Evolutionary conservation across 2,329 filamentous ascomycete genomes (phyloP).

Genomic region (Colletotrichum sp.): DNA sequence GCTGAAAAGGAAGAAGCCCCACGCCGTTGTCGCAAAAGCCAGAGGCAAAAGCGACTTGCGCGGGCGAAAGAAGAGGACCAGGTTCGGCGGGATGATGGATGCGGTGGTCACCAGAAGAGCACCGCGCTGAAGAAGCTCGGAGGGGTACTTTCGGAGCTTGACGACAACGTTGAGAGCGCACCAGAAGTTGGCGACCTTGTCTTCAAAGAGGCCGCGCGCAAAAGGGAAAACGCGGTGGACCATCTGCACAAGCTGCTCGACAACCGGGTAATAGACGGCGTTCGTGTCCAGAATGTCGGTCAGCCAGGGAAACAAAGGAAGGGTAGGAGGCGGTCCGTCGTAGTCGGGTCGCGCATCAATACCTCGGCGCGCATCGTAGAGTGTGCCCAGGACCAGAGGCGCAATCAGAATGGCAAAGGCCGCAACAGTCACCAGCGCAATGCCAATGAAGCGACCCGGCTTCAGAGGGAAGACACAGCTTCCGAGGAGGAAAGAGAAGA

Average conservation of each 20-base stretch:
- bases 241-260: constrained; percentile 82
- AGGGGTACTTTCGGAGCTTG: constrained; percentile 80
- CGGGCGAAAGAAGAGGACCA: constrained; percentile 80
- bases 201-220: constrained; percentile 93
- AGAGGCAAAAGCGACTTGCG: constrained; percentile 78
- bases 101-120: constrained; percentile 77
- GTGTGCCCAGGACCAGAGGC: constrained; percentile 74
- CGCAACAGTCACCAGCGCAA: constrained; percentile 73
- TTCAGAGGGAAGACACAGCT: constrained; percentile 82
- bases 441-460: constrained; percentile 71
- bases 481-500: constrained; percentile 91
- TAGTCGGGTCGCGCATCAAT: constrained; percentile 62
- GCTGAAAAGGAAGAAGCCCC: constrained; percentile 97
- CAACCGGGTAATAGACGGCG: constrained; percentile 73
- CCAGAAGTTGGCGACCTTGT: constrained; percentile 99
- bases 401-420: constrained; percentile 79
- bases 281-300: constrained; percentile 64
- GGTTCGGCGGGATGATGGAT: constrained; percentile 79
- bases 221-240: constrained; percentile 96
- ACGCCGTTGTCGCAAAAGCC: constrained; percentile 82
- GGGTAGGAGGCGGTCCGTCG: constrained; percentile 61
- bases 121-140: constrained; percentile 73
- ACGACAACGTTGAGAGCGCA: constrained; percentile 88
- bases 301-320: constrained; percentile 67
- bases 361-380: constrained; percentile 72